phyloP scores from a whole-genome alignment of 495 filamentous ascomycete genomes.

The Aspergillus conjunctus region DNA sequence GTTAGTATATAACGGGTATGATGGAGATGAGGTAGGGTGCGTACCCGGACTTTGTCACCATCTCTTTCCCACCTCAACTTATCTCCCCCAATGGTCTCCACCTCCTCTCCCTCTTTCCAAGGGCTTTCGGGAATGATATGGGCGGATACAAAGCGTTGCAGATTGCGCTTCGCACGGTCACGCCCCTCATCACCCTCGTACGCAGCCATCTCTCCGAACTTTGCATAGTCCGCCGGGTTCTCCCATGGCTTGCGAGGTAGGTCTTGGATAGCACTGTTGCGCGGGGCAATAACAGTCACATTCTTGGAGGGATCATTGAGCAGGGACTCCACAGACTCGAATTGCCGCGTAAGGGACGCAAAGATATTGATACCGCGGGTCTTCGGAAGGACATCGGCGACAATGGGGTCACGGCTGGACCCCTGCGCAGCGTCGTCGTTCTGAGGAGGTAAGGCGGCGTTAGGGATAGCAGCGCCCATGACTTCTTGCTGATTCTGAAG shows the following conservation, averaged over 20 bases:
- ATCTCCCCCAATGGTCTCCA: conserved; percentile 67
- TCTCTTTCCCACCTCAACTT: conserved; percentile 81
- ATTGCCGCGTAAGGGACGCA: conserved; percentile 79
- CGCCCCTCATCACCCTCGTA: conserved; percentile 80
- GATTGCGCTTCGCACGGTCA: conserved; percentile 75
- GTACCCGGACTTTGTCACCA: conserved; percentile 70
- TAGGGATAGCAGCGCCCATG: conserved; percentile 31
- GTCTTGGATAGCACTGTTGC: conserved; percentile 75
- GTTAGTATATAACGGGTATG: conserved; percentile 14
- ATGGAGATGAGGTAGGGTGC: conserved; percentile 29
- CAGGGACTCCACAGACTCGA: conserved; percentile 68
- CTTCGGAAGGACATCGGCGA: conserved; percentile 85
- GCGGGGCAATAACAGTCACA: conserved; percentile 86
- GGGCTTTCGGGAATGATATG: conserved; percentile 78
- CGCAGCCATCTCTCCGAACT: conserved; percentile 66
- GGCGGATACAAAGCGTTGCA: conserved; percentile 82
- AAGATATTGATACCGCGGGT: conserved; percentile 86
- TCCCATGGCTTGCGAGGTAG: conserved; percentile 96
- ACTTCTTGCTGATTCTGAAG: conserved; percentile 36
- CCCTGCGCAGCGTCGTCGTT: conserved; percentile 19
- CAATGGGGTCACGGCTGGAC: conserved; percentile 47
- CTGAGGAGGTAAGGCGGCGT: conserved; percentile 41
- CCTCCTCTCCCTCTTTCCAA: conserved; percentile 77
- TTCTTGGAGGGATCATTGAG: conserved; percentile 70
- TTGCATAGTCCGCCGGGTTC: conserved; percentile 75